Evolutionary conservation across 208 protist species (phyloP).

Genomic region (Novymonas esmeraldas): DNA sequence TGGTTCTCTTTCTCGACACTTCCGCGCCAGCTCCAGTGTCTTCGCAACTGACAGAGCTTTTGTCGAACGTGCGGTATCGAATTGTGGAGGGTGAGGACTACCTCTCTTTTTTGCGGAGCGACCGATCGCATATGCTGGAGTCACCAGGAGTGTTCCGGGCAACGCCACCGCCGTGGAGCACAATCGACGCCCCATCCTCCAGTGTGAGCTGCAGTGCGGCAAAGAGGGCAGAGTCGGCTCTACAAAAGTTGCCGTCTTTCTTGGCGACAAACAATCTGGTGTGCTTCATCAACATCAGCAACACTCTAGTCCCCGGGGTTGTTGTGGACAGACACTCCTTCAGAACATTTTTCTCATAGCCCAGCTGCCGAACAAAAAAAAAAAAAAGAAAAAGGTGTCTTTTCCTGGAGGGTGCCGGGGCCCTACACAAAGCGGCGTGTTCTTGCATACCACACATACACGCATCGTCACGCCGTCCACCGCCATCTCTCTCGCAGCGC

Average conservation of each 20-base stretch:
- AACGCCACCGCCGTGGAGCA: slow-evolving; percentile 19
- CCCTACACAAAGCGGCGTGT: neutral
- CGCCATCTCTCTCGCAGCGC: too few relatives aligned
- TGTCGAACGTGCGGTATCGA: slow-evolving; percentile 33
- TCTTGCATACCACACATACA: too few relatives aligned
- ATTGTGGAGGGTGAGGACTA: slow-evolving; percentile 27
- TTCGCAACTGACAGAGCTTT: neutral
- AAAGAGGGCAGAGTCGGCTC: slow-evolving; percentile 4
- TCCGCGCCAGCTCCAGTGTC: neutral
- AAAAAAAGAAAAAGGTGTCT: slow-evolving; percentile 2
- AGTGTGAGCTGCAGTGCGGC: neutral
- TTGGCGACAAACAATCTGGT: slow-evolving; percentile 36
- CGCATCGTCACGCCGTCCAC: too few relatives aligned
- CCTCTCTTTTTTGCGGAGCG: slow-evolving; percentile 38
- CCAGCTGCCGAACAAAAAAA: neutral
- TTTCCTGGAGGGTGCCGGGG: slow-evolving; percentile 5
- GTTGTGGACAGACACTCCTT: slow-evolving; percentile 32
- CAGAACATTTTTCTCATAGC: slow-evolving; percentile 8
- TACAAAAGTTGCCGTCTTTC: neutral
- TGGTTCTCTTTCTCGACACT: slow-evolving; percentile 20
- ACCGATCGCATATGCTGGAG: slow-evolving; percentile 43
- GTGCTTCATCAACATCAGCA: slow-evolving; percentile 46
- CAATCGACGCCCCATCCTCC: slow-evolving; percentile 16
- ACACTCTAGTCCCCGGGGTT: slow-evolving; percentile 27
- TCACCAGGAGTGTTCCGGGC: slow-evolving; percentile 15